Conservation (phyloP, 345 rosid genomes). For the Excoecaria cochinchinensis region DNA sequence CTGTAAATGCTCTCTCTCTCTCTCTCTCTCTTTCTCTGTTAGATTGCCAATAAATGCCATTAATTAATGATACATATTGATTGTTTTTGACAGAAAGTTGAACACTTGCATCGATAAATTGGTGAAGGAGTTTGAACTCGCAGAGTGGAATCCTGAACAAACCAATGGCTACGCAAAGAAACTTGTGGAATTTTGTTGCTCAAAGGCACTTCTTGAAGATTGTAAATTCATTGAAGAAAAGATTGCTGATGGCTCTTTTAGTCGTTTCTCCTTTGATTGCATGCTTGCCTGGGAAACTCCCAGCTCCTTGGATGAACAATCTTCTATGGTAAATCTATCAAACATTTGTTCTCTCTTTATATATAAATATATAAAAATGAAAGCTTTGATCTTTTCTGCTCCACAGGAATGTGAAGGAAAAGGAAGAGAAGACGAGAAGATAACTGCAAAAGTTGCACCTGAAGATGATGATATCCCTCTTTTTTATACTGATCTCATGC, state of each 20-base stretch:
- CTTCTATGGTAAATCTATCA: slow-evolving; percentile 22
- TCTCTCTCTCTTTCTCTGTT: not conserved
- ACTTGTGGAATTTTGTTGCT: slow-evolving; percentile 67
- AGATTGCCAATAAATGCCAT: not conserved
- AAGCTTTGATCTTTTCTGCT: not conserved
- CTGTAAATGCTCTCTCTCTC: slow-evolving; percentile 33
- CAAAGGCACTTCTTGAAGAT: slow-evolving; percentile 42
- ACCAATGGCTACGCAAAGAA: slow-evolving; percentile 51
- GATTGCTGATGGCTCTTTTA: slow-evolving; percentile 62
- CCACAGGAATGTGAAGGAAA: slow-evolving; percentile 62
- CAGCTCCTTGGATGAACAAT: slow-evolving; percentile 39
- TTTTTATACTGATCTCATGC: slow-evolving; percentile 86
- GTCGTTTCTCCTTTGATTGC: slow-evolving; percentile 68
- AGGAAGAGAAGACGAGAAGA: slow-evolving; percentile 60
- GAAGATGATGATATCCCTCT: slow-evolving; percentile 75
- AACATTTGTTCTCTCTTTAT: no score
- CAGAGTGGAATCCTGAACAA: slow-evolving; percentile 51
- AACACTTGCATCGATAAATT: slow-evolving; percentile 41
- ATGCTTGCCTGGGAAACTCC: slow-evolving; percentile 95
- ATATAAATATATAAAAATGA: no score
- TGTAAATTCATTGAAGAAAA: slow-evolving; percentile 55
- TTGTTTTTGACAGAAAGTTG: slow-evolving; percentile 46
- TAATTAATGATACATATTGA: not conserved
- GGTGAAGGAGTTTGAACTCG: slow-evolving; percentile 61
- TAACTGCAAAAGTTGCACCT: slow-evolving; percentile 27